Conservation (phyloP, 1,139 yeast species). For the Sugiyamaella neomexicana region DNA sequence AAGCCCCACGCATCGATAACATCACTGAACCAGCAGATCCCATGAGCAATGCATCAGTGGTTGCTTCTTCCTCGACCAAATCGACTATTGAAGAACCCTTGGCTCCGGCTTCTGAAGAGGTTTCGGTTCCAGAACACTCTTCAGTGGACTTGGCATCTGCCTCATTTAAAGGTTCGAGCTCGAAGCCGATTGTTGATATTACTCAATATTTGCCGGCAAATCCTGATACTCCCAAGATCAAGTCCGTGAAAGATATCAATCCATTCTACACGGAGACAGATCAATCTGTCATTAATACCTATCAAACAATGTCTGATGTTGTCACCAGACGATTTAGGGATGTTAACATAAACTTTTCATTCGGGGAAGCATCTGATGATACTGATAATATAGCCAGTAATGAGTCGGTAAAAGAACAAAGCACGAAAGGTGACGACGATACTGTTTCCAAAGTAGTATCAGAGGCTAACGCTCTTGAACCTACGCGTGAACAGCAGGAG, state of each 20-base stretch:
- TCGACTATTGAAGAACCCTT: not conserved
- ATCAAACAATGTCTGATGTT: slow-evolving; percentile 21
- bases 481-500: not conserved
- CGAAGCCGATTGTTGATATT: slow-evolving; percentile 8
- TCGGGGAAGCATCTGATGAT: slow-evolving; percentile 17
- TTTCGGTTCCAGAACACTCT: not conserved
- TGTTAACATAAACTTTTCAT: slow-evolving; percentile 21
- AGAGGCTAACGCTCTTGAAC: not conserved
- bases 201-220: slow-evolving; percentile 9
- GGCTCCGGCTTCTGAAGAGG: not conserved
- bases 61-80: not conserved
- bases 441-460: not conserved
- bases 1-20: not conserved
- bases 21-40: not conserved
- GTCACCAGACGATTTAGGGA: slow-evolving; percentile 17
- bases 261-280: slow-evolving; percentile 22
- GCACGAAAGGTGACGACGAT: not conserved
- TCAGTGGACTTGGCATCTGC: not conserved
- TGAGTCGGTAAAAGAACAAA: not conserved
- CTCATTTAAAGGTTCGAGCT: not conserved
- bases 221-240: slow-evolving; percentile 15
- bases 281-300: slow-evolving; percentile 10
- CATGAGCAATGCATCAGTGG: not conserved
- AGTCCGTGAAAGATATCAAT: slow-evolving; percentile 21
- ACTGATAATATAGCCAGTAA: not conserved